Conservation (phyloP, 116 monocot species). For the Thalassia testudinum region DNA sequence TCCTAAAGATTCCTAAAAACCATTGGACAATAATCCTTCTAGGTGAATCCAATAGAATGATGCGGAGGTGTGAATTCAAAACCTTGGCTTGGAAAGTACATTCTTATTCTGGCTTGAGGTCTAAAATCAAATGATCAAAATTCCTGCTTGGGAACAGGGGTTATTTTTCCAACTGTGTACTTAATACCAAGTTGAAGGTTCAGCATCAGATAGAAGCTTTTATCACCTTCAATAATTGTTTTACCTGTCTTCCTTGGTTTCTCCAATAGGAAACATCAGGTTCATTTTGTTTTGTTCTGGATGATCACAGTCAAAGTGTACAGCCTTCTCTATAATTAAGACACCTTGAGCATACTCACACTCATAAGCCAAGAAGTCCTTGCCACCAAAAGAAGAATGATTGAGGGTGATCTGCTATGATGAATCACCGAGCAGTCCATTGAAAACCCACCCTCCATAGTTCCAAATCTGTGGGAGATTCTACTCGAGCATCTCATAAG, state of each 20-base stretch:
- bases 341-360: conserved; percentile 88
- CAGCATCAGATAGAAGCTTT: conserved; percentile 47
- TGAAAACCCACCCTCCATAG: conserved; percentile 25
- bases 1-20: conserved; percentile 60
- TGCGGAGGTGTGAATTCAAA: conserved; percentile 89
- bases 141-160: conserved; percentile 85
- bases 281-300: conserved; percentile 17
- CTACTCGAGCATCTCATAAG: conserved; percentile 28
- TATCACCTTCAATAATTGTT: conserved; percentile 74
- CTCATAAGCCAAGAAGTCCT: conserved; percentile 28
- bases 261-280: conserved; percentile 10
- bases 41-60: conserved; percentile 66
- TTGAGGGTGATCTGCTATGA: conserved; percentile 14
- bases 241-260: conserved; percentile 34
- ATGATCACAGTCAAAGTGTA: conserved; percentile 3
- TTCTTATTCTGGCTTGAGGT: conserved; percentile 58
- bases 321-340: conserved; percentile 39
- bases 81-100: conserved; percentile 66
- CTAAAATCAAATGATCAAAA: conserved; percentile 90
- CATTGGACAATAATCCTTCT: conserved; percentile 98
- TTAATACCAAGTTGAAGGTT: conserved; percentile 92
- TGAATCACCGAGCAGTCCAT: conserved; percentile 20
- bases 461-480: conserved; percentile 38
- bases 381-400: conserved; percentile 22
- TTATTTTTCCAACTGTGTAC: conserved; percentile 79